phyloP scores from a whole-genome alignment of 2,329 filamentous ascomycete species.

The Coniochaeta pulveracea region DNA sequence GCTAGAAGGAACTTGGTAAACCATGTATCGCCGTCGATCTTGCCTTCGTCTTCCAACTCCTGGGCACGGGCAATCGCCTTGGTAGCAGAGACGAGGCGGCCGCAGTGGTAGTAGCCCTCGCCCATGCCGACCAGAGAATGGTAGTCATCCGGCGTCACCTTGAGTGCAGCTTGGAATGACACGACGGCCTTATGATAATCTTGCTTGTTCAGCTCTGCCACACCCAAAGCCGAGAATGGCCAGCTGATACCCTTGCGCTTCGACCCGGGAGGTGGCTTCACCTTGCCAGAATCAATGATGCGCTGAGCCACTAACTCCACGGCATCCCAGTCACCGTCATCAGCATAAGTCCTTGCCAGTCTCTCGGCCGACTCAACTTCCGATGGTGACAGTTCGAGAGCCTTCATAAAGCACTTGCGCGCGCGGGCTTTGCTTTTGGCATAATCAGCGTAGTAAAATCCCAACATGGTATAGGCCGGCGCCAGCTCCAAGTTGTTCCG shows the following conservation, averaged over 20 bases:
- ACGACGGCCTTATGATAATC: slow-evolving; percentile 82
- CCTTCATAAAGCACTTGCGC: slow-evolving; percentile 90
- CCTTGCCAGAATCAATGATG: slow-evolving; percentile 89
- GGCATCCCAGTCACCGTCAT: slow-evolving; percentile 89
- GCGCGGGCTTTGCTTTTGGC: slow-evolving; percentile 77
- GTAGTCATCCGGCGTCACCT: slow-evolving; percentile 77
- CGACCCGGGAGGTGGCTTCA: slow-evolving; percentile 80
- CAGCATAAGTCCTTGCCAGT: slow-evolving; percentile 74
- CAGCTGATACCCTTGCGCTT: slow-evolving; percentile 90
- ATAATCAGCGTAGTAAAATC: slow-evolving; percentile 86
- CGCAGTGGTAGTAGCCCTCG: slow-evolving; percentile 94
- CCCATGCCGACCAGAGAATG: slow-evolving; percentile 93
- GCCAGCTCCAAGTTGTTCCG: slow-evolving; percentile 83
- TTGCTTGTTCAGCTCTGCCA: slow-evolving; percentile 89
- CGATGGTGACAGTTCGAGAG: slow-evolving; percentile 79
- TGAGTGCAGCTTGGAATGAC: slow-evolving; percentile 80
- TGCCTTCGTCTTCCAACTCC: slow-evolving; percentile 52
- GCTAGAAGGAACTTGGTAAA: slow-evolving; percentile 95
- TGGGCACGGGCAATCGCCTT: slow-evolving; percentile 84
- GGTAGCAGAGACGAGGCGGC: slow-evolving; percentile 84
- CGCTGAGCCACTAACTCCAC: slow-evolving; percentile 87
- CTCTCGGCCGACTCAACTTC: slow-evolving; percentile 83
- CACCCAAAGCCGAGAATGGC: slow-evolving; percentile 88
- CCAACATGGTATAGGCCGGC: slow-evolving; percentile 82
- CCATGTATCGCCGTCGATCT: slow-evolving; percentile 63